These are phyloP conservation scores for Collybia mongolica DNA, from an alignment of 768 basidiomycete genomes.

Conservation along the genomic window DNA sequence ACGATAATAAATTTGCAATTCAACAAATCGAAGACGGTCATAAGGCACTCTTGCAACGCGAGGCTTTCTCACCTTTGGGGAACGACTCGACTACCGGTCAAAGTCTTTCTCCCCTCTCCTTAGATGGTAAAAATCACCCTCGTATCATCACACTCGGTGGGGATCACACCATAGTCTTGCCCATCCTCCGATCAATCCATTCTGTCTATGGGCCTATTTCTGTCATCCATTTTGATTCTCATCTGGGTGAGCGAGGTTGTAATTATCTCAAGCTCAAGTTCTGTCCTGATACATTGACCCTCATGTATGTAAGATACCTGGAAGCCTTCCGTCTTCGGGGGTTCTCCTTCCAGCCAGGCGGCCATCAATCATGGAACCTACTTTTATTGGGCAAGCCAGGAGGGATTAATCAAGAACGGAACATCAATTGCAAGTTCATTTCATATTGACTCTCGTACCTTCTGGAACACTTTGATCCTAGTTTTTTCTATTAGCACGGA, in stretches of 20 bases:
- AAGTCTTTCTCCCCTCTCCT: slow-evolving; percentile 54
- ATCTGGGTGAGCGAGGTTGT: slow-evolving; percentile 40
- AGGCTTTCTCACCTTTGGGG: slow-evolving; percentile 58
- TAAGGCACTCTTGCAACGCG: slow-evolving; percentile 65
- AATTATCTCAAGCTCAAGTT: neutral
- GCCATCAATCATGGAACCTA: slow-evolving; percentile 88
- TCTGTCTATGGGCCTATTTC: slow-evolving; percentile 78
- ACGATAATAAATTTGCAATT: slow-evolving; percentile 73
- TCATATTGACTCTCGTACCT: slow-evolving; percentile 15
- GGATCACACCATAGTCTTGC: slow-evolving; percentile 80
- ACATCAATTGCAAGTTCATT: slow-evolving; percentile 76
- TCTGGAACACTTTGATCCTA: slow-evolving; percentile 68
- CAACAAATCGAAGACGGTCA: slow-evolving; percentile 75
- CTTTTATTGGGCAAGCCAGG: slow-evolving; percentile 86
- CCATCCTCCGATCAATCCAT: slow-evolving; percentile 64
- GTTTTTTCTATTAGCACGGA: slow-evolving; percentile 69
- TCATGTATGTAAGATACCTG: slow-evolving; percentile 56
- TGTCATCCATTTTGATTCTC: slow-evolving; percentile 87
- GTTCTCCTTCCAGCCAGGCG: slow-evolving; percentile 67
- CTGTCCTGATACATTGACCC: neutral
- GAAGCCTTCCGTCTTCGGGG: slow-evolving; percentile 75
- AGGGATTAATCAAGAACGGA: slow-evolving; percentile 77
- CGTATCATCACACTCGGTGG: slow-evolving; percentile 83
- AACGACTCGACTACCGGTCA: slow-evolving; percentile 66
- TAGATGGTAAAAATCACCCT: slow-evolving; percentile 76